Evolutionary conservation across 768 basidiomycete species (phyloP).

Genomic region (Suillus subalutaceus): DNA sequence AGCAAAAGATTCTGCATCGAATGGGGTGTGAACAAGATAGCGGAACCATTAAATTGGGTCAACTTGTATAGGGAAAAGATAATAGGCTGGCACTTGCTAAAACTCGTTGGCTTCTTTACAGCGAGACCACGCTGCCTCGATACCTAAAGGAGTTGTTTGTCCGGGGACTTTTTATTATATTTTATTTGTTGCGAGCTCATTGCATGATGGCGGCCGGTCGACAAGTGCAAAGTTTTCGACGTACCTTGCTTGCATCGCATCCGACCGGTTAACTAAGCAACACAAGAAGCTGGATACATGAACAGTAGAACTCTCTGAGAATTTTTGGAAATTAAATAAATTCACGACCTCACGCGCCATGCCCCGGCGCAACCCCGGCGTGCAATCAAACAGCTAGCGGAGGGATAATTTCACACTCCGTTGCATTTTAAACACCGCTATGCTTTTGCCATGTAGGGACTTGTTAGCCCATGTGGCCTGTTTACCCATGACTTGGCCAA

Average conservation of each 20-base stretch:
- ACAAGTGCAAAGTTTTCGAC: background rate
- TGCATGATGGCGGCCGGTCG: slow-evolving; percentile 2
- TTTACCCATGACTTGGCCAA: slow-evolving; percentile 2
- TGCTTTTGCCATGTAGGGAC: background rate
- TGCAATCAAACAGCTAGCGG: background rate
- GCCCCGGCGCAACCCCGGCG: background rate
- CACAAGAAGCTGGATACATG: background rate
- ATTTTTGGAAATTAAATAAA: slow-evolving; percentile 5
- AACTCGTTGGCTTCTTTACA: slow-evolving; percentile 3
- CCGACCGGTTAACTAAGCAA: background rate
- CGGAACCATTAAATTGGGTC: slow-evolving; percentile 2
- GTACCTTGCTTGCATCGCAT: slow-evolving; percentile 2
- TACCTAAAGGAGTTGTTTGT: slow-evolving; percentile 1
- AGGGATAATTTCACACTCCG: background rate
- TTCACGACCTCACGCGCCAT: background rate
- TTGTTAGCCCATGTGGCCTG: slow-evolving; percentile 1
- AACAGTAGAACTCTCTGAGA: background rate
- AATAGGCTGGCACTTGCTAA: slow-evolving; percentile 4
- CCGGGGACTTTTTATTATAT: background rate
- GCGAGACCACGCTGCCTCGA: background rate
- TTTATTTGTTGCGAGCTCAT: slow-evolving; percentile 8
- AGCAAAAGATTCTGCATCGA: background rate
- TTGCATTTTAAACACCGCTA: background rate
- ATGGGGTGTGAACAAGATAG: slow-evolving; percentile 9
- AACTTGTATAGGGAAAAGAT: slow-evolving; percentile 5